Evolutionary conservation across 2,329 filamentous ascomycete genomes (phyloP), one percentile per base, ranked within the genome.

Genomic region (Arthrobotrys pseudoclavata): DNA sequence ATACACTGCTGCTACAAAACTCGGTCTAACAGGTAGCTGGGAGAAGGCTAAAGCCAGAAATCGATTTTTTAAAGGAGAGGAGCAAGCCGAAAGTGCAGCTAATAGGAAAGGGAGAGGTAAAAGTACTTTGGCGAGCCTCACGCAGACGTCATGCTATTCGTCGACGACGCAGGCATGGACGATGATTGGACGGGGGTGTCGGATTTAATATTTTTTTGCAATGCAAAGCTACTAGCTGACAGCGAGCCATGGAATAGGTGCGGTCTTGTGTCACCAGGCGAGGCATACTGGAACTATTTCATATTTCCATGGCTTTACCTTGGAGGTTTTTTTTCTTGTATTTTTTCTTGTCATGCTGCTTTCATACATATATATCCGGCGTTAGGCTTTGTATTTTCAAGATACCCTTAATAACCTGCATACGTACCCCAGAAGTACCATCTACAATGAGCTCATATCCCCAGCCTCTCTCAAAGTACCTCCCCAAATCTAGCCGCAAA

Each of bases 31-130:
- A 2, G 37, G 50, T 22, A 66, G 60, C 52, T 66, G 64, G 72
- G 37, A 31, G 13, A 40, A 12, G 4, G 40, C 55, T 9, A 63
- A 55, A 24, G 31, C 64, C 12, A 29, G 48, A 13, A 63, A 42
- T 31, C 53, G 50, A 20, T 61, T 74, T 48, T 74, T 76, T 18
- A 76, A 66, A 34, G 45, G 71, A 29, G 42, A 66, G 15, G 26
- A 76, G 9, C 53, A 50, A 24, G 34, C 18, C 18, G 48, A 52
- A 52, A 52, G 48, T 55, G 31, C 22, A 37, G 62, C 62, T 47
- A 22, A 62, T 5, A n/a, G 24, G 9, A 24, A 40, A 26, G 7
- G 20, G 57, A 37, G 37, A 57, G n/a, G 52, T 34, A 26, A 18
- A 62, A 10, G 53, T 20, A 31, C 55, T 29, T 20, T 48, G 29